Conservation (phyloP, 306 rosid species). For the Cicer yamashitae region DNA sequence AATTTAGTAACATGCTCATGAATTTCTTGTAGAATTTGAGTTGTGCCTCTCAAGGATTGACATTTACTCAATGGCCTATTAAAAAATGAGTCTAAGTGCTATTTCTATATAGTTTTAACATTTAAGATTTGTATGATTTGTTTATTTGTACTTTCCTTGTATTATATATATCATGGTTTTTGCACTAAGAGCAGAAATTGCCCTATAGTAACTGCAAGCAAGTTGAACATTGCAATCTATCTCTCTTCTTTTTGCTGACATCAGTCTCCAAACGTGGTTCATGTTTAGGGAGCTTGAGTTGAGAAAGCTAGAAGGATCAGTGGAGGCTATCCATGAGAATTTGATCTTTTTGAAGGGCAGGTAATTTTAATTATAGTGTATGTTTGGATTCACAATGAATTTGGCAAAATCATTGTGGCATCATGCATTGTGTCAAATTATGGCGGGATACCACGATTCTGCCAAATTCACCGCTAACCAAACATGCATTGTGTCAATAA, state of each 20-base stretch:
- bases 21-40: conserved; percentile 16
- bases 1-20: neutral
- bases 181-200: no score
- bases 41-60: conserved; percentile 16
- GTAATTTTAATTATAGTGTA: conserved; percentile 44
- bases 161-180: no score
- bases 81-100: no score
- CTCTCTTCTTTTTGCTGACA: conserved; percentile 22
- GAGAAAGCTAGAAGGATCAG: conserved; percentile 84
- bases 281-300: conserved; percentile 87
- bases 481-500: neutral
- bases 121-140: no score
- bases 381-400: no score
- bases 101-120: no score
- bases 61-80: conserved; percentile 1
- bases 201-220: neutral
- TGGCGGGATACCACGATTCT: no score
- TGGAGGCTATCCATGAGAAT: conserved; percentile 81
- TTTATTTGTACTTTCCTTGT: no score
- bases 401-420: no score
- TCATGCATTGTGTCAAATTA: no score
- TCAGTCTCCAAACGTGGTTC: conserved; percentile 18
- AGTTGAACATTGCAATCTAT: conserved; percentile 1
- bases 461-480: no score
- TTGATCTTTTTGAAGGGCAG: conserved; percentile 71